phyloP scores from a whole-genome alignment of 306 rosid species.

The Potentilla sterilis region DNA sequence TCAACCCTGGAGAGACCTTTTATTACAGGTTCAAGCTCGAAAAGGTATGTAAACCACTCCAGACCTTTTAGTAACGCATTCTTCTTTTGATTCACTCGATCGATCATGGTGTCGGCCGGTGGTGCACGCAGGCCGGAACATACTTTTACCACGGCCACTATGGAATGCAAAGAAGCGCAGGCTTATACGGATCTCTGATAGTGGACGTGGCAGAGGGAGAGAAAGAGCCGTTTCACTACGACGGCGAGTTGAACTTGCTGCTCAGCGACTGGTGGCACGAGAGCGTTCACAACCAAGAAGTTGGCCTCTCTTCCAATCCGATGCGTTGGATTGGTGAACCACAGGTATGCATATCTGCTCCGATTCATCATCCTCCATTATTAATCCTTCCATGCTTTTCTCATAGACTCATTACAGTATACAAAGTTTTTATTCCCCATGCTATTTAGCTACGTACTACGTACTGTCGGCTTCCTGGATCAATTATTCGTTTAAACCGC shows the following conservation, averaged over 20 bases:
- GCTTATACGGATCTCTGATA: slow-evolving; percentile 79
- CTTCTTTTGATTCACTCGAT: no score
- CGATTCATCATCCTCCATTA: background rate
- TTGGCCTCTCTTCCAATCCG: slow-evolving; percentile 66
- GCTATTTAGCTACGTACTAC: background rate
- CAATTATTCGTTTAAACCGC: background rate
- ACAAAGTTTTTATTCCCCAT: no score
- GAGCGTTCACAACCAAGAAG: slow-evolving; percentile 57
- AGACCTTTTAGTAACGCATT: no score
- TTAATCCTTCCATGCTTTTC: background rate
- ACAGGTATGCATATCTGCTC: slow-evolving; percentile 8
- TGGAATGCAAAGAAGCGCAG: slow-evolving; percentile 91
- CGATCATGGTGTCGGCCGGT: no score
- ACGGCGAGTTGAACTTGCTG: slow-evolving; percentile 58
- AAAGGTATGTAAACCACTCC: slow-evolving; percentile 26
- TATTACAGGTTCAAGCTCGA: slow-evolving; percentile 61
- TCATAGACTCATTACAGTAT: background rate
- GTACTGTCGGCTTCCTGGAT: background rate
- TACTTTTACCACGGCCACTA: slow-evolving; percentile 82
- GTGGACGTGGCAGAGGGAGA: slow-evolving; percentile 56
- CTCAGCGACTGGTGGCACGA: slow-evolving; percentile 81
- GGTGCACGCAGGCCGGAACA: slow-evolving; percentile 54
- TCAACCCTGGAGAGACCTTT: slow-evolving; percentile 80
- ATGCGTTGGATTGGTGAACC: slow-evolving; percentile 75
- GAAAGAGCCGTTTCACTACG: slow-evolving; percentile 67